These are phyloP conservation scores for Thamnidium elegans DNA, from an alignment of 192 early-diverging fungal species.

Conservation along the genomic window DNA sequence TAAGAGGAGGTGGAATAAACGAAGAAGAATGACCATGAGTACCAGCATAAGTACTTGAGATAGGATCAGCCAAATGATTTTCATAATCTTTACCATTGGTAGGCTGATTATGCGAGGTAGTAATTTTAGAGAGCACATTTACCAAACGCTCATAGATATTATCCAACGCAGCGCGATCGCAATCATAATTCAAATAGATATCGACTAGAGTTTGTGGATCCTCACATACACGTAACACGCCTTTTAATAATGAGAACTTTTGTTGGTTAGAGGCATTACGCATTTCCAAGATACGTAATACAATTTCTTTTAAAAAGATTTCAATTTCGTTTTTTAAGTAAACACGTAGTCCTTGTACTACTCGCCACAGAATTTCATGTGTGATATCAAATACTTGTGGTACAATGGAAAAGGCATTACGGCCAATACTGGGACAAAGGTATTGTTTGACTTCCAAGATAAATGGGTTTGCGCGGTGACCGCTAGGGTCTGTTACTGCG, in stretches of 20 bases:
- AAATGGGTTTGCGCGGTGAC: constrained; percentile 53
- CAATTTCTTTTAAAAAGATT: constrained; percentile 86
- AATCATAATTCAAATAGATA: constrained; percentile 95
- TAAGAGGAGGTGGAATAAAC: constrained; percentile 42
- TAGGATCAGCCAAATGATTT: constrained; percentile 10
- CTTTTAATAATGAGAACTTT: constrained; percentile 69
- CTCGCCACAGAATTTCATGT: constrained; percentile 81
- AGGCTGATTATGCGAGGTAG: constrained; percentile 38
- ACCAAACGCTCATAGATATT: constrained; percentile 91
- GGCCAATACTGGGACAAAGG: constrained; percentile 74
- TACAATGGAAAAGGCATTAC: constrained; percentile 76
- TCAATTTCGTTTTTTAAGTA: constrained; percentile 86
- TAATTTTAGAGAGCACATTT: constrained; percentile 62
- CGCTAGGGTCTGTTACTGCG: constrained; percentile 25
- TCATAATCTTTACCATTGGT: constrained; percentile 21
- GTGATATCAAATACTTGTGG: constrained; percentile 80
- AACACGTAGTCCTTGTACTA: constrained; percentile 62
- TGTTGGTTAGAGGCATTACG: constrained; percentile 62
- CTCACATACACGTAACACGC: constrained; percentile 62
- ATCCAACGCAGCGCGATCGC: constrained; percentile 74
- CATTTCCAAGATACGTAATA: constrained; percentile 86
- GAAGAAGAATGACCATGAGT: constrained; percentile 14
- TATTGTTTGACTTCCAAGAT: constrained; percentile 86
- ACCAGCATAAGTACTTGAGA: background rate
- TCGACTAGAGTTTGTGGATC: constrained; percentile 83